Percentiles rank a stretch among this genome's conserved stretches.
These are phyloP conservation scores for Tetrastigma voinierianum DNA, from an alignment of 164 flowering plant genomes.

Conservation along the genomic window DNA sequence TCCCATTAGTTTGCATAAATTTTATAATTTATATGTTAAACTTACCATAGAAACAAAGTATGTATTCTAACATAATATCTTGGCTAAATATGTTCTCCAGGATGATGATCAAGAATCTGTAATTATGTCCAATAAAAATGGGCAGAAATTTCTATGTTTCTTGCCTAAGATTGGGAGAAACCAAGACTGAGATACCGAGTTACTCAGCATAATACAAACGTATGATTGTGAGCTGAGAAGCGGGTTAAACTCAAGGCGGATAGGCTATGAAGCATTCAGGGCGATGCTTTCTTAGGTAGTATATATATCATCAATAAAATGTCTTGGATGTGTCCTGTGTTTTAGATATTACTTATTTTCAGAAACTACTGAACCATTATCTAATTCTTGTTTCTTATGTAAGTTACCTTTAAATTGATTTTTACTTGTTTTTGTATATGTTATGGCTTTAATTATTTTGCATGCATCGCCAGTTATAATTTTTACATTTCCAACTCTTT, in stretches of 20 bases:
- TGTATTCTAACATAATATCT: neutral
- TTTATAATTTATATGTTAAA: neutral
- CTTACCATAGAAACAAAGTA: neutral
- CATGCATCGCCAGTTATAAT: neutral
- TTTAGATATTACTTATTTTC: constrained; percentile 3
- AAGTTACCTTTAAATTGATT: no score
- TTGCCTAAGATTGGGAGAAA: constrained; percentile 78
- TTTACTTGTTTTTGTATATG: neutral
- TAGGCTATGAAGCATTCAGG: constrained; percentile 74
- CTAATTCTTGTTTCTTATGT: neutral
- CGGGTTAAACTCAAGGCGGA: constrained; percentile 74
- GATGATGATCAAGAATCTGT: constrained; percentile 85
- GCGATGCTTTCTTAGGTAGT: constrained; percentile 71
- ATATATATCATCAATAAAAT: constrained; percentile 13
- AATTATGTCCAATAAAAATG: constrained; percentile 63
- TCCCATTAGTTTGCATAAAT: neutral
- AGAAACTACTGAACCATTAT: neutral
- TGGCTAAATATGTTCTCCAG: constrained; percentile 40
- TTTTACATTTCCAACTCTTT: constrained; percentile 10
- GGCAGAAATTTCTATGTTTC: constrained; percentile 66
- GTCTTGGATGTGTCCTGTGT: neutral
- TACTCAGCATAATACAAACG: constrained; percentile 58
- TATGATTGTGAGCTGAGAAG: constrained; percentile 68
- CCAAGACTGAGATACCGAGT: constrained; percentile 46
- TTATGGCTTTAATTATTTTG: neutral